Base-by-base conservation (phyloP, 331 rosid genomes). In the Erythrophleum ivorense region DNA sequence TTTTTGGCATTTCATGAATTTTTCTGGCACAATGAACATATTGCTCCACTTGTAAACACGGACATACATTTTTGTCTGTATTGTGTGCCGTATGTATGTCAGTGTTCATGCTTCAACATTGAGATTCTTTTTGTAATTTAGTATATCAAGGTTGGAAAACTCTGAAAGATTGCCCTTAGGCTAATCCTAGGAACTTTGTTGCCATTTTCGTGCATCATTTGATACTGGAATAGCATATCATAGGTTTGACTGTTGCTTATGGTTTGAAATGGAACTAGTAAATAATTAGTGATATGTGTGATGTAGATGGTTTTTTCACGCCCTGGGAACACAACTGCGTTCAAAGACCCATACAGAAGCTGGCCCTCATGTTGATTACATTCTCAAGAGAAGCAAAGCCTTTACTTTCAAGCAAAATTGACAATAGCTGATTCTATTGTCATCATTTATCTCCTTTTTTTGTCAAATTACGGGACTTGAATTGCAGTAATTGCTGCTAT, bases 261-360 rank as follows among this genome's bases (percentile, higher is more conserved):
- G 0, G 9, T 43, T 43, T 43, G 46, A 7, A 43, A 43, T 43
- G 8, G 46, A 43, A 43, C 9, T 43, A 43, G 46, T 43, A 7
- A 7, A 2, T 52, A 14, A 52, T 6, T 55, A 5, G 62, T 9
- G 9, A 1, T 21, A 1, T 24, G 16, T 31, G 41, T 63, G n/a
- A 57, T 81, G 83, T 52, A 87, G 93, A 72, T 91, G 5, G 92
- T 91, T 41, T 84, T 87, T 59, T 91, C 95, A 18, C 87, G 91
- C 2, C 95, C 92, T 4, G 90, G 91, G 9, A 91, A 89, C 67
- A 86, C 59, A 49, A 64, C 86, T 0, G 87, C 88, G 29, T 87
- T 89, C 73, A 34, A 50, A 48, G 82, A 82, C 45, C 84, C 91
- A 24, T 87, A 88, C 76, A 43, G 59, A 78, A 86, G 85, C 57